A percentile compares a stretch with the other conserved stretches of the same genome.
These are phyloP conservation scores for Eucalyptus cladocalyx DNA, from an alignment of 345 rosid genomes.

Conservation along the genomic window DNA sequence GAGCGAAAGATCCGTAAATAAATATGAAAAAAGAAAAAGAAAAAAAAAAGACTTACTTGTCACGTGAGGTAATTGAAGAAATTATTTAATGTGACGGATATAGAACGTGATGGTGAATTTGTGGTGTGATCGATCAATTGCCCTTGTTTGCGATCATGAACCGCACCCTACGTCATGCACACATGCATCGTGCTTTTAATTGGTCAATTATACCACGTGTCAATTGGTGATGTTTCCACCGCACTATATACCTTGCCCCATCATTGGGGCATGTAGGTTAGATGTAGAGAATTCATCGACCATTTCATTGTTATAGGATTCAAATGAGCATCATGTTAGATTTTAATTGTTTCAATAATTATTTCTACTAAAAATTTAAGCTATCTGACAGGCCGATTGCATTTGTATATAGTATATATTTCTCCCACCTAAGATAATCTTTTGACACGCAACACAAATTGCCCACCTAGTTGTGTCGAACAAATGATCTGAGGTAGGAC, in stretches of 20 bases:
- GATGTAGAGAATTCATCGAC: background rate
- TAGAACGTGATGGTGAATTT: fast-evolving
- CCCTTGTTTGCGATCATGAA: background rate
- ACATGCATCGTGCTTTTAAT: background rate
- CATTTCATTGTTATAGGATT: background rate
- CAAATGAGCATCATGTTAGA: background rate
- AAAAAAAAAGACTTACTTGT: background rate
- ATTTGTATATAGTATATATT: background rate
- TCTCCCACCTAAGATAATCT: background rate
- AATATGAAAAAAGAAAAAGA: background rate
- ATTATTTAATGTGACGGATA: background rate
- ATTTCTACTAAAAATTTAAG: background rate
- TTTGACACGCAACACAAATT: background rate
- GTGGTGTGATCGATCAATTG: background rate
- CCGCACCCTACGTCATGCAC: background rate
- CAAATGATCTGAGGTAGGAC: background rate
- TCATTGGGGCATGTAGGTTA: background rate
- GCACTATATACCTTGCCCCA: background rate
- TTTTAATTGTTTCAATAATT: background rate
- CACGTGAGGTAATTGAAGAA: too few relatives aligned
- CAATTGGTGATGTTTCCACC: background rate
- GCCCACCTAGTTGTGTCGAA: background rate
- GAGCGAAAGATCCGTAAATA: background rate
- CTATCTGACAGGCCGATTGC: background rate
- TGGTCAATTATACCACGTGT: background rate